Evolutionary conservation across 208 protist genomes (phyloP).

Genomic region (Wallacemonas sp.): DNA sequence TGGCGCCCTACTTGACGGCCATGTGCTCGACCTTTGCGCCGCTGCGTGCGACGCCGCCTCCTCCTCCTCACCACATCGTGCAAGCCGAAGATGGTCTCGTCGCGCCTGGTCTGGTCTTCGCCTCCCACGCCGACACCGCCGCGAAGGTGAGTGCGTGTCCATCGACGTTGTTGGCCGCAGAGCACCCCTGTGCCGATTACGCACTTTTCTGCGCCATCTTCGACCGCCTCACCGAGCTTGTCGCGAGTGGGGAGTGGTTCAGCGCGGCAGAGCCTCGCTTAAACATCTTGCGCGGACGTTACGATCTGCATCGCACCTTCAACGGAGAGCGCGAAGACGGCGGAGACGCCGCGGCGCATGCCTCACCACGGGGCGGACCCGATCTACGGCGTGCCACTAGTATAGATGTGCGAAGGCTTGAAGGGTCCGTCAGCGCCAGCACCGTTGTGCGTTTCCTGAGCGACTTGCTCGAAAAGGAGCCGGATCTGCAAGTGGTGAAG

Average conservation of each 20-base stretch:
- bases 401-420: slow-evolving; percentile 14
- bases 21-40: slow-evolving; percentile 3
- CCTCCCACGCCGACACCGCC: not conserved
- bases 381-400: slow-evolving; percentile 9
- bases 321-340: slow-evolving; percentile 68
- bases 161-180: too few species aligned
- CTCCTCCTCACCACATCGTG: not conserved
- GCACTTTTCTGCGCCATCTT: slow-evolving; percentile 37
- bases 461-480: slow-evolving; percentile 4
- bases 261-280: slow-evolving; percentile 75
- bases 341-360: not conserved
- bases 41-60: not conserved
- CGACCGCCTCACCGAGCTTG: slow-evolving; percentile 36
- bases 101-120: slow-evolving; percentile 15
- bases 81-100: slow-evolving; percentile 32
- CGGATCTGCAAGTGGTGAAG: slow-evolving; percentile 21
- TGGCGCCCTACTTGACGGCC: not conserved
- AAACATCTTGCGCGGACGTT: slow-evolving; percentile 71
- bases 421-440: slow-evolving; percentile 10
- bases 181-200: not conserved
- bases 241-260: slow-evolving; percentile 50
- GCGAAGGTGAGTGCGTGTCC: too few species aligned
- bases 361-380: not conserved
- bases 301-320: slow-evolving; percentile 68
- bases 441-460: slow-evolving; percentile 9